Evolutionary conservation across 768 basidiomycete genomes (phyloP).

Genomic region (Rhodotorula paludigena): DNA sequence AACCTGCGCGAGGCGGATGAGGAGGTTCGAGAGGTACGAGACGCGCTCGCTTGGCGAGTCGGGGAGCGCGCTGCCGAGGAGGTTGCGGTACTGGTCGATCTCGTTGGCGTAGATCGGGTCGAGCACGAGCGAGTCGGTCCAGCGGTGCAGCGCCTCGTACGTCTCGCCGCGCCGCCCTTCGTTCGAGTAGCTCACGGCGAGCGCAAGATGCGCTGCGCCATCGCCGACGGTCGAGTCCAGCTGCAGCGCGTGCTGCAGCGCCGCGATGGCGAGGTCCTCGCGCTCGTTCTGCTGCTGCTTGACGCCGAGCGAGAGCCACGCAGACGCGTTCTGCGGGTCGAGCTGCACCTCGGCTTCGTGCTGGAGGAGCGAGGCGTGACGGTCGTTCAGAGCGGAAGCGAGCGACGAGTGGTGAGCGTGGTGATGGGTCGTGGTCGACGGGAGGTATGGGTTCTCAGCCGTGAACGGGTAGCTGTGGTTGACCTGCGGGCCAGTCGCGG

Average conservation of each 20-base stretch:
- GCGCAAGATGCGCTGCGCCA: slow-evolving; percentile 73
- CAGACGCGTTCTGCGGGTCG: slow-evolving; percentile 62
- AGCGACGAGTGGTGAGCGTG: slow-evolving; percentile 1
- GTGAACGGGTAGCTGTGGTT: slow-evolving; percentile 28
- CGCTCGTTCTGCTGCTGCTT: slow-evolving; percentile 98
- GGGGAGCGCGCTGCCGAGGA: slow-evolving; percentile 28
- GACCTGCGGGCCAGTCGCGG: slow-evolving; percentile 44
- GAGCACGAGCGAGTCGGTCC: slow-evolving; percentile 65
- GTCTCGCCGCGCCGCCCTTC: slow-evolving; percentile 71
- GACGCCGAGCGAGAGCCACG: slow-evolving; percentile 89
- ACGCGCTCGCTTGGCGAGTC: slow-evolving; percentile 41
- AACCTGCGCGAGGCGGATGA: slow-evolving; percentile 68
- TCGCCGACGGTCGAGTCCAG: slow-evolving; percentile 64
- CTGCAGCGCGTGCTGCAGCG: slow-evolving; percentile 71
- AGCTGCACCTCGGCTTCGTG: slow-evolving; percentile 83
- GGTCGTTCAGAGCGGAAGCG: slow-evolving; percentile 14
- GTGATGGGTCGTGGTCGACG: slow-evolving; percentile 20
- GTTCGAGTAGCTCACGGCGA: slow-evolving; percentile 86
- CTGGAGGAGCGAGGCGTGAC: slow-evolving; percentile 69
- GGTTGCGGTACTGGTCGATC: slow-evolving; percentile 37
- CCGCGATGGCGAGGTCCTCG: slow-evolving; percentile 80
- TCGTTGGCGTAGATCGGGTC: slow-evolving; percentile 47
- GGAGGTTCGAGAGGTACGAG: slow-evolving; percentile 60
- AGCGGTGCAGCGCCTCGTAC: slow-evolving; percentile 73
- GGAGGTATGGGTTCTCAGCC: slow-evolving; percentile 37